These are phyloP conservation scores for Periconia macrospinosa DNA, from an alignment of 2,329 filamentous ascomycete species.

Conservation along the genomic window DNA sequence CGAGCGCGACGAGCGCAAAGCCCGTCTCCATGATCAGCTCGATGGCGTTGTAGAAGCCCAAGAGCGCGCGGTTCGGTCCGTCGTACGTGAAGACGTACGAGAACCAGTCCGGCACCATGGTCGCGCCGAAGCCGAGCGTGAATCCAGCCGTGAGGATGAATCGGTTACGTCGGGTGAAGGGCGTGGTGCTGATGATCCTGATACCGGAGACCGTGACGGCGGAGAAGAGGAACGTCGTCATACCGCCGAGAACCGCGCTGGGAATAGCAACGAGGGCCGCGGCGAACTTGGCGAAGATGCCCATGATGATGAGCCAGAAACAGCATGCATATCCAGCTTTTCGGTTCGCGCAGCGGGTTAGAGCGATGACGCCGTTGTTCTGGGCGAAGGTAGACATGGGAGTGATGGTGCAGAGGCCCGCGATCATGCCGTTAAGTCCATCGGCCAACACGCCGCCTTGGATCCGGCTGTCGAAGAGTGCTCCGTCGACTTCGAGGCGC, in stretches of 20 bases:
- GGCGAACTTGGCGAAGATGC: constrained; percentile 81
- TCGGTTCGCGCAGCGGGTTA: constrained; percentile 80
- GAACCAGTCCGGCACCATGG: constrained; percentile 62
- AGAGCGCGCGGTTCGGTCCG: constrained; percentile 67
- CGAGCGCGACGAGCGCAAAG: constrained; percentile 71
- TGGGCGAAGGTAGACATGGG: constrained; percentile 81
- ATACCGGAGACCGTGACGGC: constrained; percentile 78
- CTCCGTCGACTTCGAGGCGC: constrained; percentile 71
- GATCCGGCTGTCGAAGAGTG: constrained; percentile 73
- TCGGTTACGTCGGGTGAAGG: constrained; percentile 77
- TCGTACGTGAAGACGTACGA: constrained; percentile 71
- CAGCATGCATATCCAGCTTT: constrained; percentile 78
- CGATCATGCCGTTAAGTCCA: constrained; percentile 73
- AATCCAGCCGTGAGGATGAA: constrained; percentile 80
- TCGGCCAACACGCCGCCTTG: constrained; percentile 80
- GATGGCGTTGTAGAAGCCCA: constrained; percentile 73
- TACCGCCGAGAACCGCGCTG: constrained; percentile 50
- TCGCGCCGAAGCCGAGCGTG: constrained; percentile 66
- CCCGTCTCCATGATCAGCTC: constrained; percentile 57
- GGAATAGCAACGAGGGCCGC: constrained; percentile 79
- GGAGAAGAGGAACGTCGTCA: constrained; percentile 76
- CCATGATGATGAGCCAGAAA: constrained; percentile 78
- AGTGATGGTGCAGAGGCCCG: constrained; percentile 76
- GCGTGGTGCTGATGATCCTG: constrained; percentile 70
- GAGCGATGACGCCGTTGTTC: constrained; percentile 82